Evolutionary conservation across 2,329 filamentous ascomycete species (phyloP).

Genomic region (Emydomyces testavorans): DNA sequence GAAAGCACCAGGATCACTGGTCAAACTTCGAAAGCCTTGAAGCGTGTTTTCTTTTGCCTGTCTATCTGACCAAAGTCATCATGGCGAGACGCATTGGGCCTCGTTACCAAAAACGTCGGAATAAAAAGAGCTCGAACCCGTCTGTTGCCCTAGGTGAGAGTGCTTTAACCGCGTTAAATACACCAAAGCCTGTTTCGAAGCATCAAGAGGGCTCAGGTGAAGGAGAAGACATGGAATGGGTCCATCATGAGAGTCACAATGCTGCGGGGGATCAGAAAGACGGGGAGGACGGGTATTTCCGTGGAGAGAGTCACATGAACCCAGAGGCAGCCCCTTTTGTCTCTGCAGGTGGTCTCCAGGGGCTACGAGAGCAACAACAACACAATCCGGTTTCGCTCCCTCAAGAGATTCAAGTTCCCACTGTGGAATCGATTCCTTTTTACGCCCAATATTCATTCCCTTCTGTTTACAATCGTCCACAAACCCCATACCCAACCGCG

Average conservation of each 20-base stretch:
- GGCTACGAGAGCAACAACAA: neutral
- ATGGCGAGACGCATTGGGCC: neutral
- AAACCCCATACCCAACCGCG: neutral
- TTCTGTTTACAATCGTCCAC: neutral
- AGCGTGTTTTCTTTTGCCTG: neutral
- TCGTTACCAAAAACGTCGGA: neutral
- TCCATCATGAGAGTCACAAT: neutral
- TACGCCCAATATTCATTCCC: neutral
- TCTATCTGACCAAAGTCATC: neutral
- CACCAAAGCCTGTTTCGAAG: neutral
- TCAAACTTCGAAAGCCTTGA: neutral
- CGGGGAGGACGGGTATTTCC: neutral
- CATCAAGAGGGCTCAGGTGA: neutral
- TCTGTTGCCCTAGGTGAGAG: neutral
- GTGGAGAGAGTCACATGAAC: conserved; percentile 7
- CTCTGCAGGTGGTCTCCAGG: conserved; percentile 1
- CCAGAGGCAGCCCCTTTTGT: conserved; percentile 8
- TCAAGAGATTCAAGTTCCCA: neutral
- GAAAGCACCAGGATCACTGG: too few relatives aligned
- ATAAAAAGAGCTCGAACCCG: neutral
- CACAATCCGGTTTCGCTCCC: neutral
- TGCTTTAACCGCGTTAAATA: neutral
- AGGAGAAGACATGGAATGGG: neutral
- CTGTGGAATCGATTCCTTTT: neutral
- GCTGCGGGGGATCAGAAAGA: neutral